Percentiles rank a stretch among this genome's conserved stretches.
These are phyloP conservation scores for Lyophyllum semitale DNA, from an alignment of 768 basidiomycete species.

Conservation along the genomic window DNA sequence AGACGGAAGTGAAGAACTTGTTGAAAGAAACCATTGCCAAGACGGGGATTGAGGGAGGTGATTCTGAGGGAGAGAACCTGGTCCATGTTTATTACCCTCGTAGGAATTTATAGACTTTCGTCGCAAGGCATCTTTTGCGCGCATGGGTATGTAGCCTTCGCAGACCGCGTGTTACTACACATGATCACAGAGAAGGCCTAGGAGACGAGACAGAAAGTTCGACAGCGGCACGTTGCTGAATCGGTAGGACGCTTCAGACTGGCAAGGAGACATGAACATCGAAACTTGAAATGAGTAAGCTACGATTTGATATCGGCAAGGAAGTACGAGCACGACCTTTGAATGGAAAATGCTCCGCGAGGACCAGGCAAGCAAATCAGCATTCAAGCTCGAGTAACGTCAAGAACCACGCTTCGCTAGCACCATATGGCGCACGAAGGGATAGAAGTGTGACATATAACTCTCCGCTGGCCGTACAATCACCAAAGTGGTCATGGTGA, in stretches of 20 bases:
- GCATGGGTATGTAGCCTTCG: neutral
- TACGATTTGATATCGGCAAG: too few species aligned
- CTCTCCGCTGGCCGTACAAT: neutral
- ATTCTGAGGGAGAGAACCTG: too few species aligned
- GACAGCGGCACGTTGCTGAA: neutral
- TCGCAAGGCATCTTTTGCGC: too few species aligned
- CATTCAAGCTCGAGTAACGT: neutral
- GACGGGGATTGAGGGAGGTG: neutral
- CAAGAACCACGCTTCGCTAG: neutral
- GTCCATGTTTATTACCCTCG: neutral
- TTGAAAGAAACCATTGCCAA: constrained; percentile 24
- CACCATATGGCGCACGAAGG: neutral
- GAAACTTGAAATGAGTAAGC: neutral
- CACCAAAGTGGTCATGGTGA: neutral
- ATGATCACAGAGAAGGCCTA: neutral
- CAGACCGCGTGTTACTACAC: neutral
- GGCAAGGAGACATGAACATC: too few species aligned
- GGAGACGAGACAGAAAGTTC: neutral
- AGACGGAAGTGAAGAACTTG: too few species aligned
- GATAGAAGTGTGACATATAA: neutral
- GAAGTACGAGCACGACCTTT: neutral
- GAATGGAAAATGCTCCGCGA: neutral
- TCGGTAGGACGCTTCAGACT: neutral
- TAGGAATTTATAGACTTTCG: neutral
- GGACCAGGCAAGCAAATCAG: neutral